Evolutionary conservation across 495 filamentous ascomycete species (phyloP), one percentile per base, ranked within the genome.

Genomic region (Daldinia vernicosa): DNA sequence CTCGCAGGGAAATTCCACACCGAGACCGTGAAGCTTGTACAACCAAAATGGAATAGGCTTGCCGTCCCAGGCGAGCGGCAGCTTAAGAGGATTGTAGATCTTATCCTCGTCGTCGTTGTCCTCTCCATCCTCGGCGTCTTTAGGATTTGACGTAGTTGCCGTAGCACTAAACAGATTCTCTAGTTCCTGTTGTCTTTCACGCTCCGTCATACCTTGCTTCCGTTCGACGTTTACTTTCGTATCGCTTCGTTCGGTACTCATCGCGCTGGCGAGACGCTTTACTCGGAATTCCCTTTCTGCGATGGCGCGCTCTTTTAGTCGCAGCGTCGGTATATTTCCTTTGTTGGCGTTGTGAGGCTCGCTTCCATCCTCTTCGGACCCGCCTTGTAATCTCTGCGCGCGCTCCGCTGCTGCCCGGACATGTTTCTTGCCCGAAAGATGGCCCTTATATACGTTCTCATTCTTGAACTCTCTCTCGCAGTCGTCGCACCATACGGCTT

Each of bases 41-140:
- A 99, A 88, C 95, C 95, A 99, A 83, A 94, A 98, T 14, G 95
- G 95, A 74, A 99, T 99, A 15, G 95, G 95, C 76, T 98, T 98
- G 37, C 96, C 95, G 72, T 99, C 95, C 95, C 95, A 99, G 4
- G 93, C 94, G 17, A 98, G 84, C 6, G 95, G 95, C 7, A 99
- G 84, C 74, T 99, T 99, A 66, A 98, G 86, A 1, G 95, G 95
- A 77, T 99, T 99, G 85, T 98, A 97, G 66, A 98, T 90, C 70
- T 89, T 94, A 63, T 95, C 93, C 26, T 94, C 91, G 22, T 95
- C 92, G 6, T 86, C 87, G 4, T 71, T 68, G 43, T 90, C 87
- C 1, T 91, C 89, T 6, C 82, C 86, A 19, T 84, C 84, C 22
- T 85, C 87, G 6, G 75, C 76, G 11, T 87, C 84, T 1, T 80